Evolutionary conservation across 192 early-diverging fungal genomes (phyloP).

Genomic region (Coemansia sp.): DNA sequence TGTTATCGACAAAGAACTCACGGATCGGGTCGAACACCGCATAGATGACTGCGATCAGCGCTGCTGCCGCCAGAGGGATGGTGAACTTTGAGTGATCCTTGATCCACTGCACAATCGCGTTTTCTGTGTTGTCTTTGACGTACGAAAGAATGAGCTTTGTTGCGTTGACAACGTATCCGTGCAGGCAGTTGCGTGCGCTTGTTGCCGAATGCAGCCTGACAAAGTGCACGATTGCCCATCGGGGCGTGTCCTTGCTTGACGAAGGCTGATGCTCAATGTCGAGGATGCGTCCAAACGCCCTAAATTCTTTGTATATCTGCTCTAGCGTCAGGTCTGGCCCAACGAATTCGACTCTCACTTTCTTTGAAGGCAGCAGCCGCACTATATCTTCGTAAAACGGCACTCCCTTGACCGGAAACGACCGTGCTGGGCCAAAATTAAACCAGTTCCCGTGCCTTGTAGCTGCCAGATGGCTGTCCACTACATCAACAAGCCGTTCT

Average conservation of each 20-base stretch:
- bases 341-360: conserved; percentile 69
- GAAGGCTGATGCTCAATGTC: conserved; percentile 70
- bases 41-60: conserved; percentile 73
- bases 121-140: conserved; percentile 58
- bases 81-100: conserved; percentile 74
- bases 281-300: conserved; percentile 77
- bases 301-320: conserved; percentile 68
- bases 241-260: conserved; percentile 70
- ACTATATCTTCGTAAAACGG: conserved; percentile 76
- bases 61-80: conserved; percentile 72
- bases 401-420: conserved; percentile 65
- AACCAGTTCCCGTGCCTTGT: conserved; percentile 55
- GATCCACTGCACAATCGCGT: conserved; percentile 64
- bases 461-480: conserved; percentile 57
- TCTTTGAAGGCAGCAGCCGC: conserved; percentile 50
- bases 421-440: conserved; percentile 62
- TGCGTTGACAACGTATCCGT: conserved; percentile 71
- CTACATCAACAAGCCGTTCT: conserved; percentile 20
- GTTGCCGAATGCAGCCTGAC: conserved; percentile 77
- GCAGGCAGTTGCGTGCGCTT: conserved; percentile 87
- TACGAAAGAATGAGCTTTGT: conserved; percentile 65
- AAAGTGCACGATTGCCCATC: conserved; percentile 80
- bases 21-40: conserved; percentile 88
- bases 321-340: conserved; percentile 71
- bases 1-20: conserved; percentile 83